Percentiles rank a stretch among this genome's conserved stretches.
Conservation (phyloP, 768 basidiomycete genomes). For the Boletus sp. region DNA sequence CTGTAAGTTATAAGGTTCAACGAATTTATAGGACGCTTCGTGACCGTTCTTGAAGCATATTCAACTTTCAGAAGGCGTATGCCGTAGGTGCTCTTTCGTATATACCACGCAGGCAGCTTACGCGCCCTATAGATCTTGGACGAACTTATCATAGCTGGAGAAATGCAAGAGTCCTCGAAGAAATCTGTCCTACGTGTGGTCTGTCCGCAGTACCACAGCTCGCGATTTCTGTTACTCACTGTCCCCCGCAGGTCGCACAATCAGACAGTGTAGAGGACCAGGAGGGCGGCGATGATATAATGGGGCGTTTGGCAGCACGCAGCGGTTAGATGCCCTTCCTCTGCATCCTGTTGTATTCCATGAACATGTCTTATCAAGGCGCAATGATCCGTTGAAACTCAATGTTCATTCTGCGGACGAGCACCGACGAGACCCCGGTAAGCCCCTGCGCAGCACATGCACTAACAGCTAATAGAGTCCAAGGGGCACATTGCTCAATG, state of each 20-base stretch:
- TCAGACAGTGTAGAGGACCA: conserved; percentile 83
- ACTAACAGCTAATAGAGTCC: neutral
- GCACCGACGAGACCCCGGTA: neutral
- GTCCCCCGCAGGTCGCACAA: conserved; percentile 64
- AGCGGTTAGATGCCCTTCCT: conserved; percentile 48
- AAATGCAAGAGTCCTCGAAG: conserved; percentile 91
- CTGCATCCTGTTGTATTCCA: neutral
- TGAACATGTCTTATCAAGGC: conserved; percentile 24
- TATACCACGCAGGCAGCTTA: neutral
- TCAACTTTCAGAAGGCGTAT: conserved; percentile 97
- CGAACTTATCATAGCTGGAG: conserved; percentile 90
- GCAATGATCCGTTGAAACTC: conserved; percentile 27
- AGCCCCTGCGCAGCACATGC: neutral
- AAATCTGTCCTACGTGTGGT: conserved; percentile 62
- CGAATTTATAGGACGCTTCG: neutral
- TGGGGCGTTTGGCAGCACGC: conserved; percentile 73
- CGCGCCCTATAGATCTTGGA: conserved; percentile 64
- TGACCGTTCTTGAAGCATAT: conserved; percentile 59
- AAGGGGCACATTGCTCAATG: neutral
- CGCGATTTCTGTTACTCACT: conserved; percentile 12
- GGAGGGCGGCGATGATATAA: conserved; percentile 77
- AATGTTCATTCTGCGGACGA: neutral
- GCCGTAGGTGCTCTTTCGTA: conserved; percentile 47
- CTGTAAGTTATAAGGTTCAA: conserved; percentile 48
- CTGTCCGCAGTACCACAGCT: conserved; percentile 2